These are phyloP conservation scores for Onygenales sp. DNA, from an alignment of 2,329 filamentous ascomycete species.

Conservation along the genomic window DNA sequence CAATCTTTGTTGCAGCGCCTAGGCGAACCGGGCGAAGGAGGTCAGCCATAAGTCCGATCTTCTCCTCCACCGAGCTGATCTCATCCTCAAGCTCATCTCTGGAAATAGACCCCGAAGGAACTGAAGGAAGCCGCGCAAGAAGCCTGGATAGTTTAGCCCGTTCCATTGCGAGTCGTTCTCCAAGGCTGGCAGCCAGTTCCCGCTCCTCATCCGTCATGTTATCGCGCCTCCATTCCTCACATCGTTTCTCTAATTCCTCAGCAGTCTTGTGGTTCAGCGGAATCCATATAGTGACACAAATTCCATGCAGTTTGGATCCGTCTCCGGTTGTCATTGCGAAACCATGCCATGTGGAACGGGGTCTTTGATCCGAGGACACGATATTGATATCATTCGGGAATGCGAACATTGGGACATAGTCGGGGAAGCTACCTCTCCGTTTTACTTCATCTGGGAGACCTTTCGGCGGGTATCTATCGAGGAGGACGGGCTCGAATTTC, in stretches of 20 bases:
- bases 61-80: slow-evolving; percentile 93
- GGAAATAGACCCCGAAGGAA: slow-evolving; percentile 69
- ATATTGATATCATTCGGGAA: slow-evolving; percentile 98
- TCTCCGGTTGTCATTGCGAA: slow-evolving; percentile 96
- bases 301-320: slow-evolving; percentile 82
- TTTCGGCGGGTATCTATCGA: slow-evolving; percentile 87
- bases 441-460: slow-evolving; percentile 70
- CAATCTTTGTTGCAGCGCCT: slow-evolving; percentile 92
- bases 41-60: slow-evolving; percentile 94
- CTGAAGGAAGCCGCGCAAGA: slow-evolving; percentile 69
- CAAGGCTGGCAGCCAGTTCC: slow-evolving; percentile 83
- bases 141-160: slow-evolving; percentile 83
- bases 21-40: slow-evolving; percentile 85
- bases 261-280: slow-evolving; percentile 73
- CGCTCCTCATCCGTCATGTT: slow-evolving; percentile 99
- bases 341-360: slow-evolving; percentile 95
- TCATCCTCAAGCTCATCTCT: slow-evolving; percentile 84
- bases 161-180: slow-evolving; percentile 76
- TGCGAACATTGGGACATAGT: slow-evolving; percentile 98
- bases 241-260: slow-evolving; percentile 62
- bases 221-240: slow-evolving; percentile 75
- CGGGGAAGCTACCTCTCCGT: slow-evolving; percentile 77
- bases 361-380: slow-evolving; percentile 86
- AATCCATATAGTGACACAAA: slow-evolving; percentile 87
- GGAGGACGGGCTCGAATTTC: slow-evolving; percentile 88